Evolutionary conservation across 1,139 yeast genomes (phyloP).

Genomic region (Kazachstania sp.): DNA sequence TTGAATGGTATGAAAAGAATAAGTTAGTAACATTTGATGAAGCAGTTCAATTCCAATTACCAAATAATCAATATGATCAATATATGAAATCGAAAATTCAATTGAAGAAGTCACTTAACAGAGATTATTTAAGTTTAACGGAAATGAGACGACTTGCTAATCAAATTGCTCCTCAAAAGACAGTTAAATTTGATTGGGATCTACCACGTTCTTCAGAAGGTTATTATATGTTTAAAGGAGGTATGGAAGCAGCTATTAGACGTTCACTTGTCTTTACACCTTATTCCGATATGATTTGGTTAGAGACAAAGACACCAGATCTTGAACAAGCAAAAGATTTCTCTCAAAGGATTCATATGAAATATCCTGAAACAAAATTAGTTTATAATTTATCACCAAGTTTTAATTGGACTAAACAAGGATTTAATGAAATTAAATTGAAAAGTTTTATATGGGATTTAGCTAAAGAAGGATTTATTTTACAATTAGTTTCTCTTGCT

Average conservation of each 20-base stretch:
- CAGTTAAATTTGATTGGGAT: slow-evolving; percentile 46
- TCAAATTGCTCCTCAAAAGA: slow-evolving; percentile 28
- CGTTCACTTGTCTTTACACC: slow-evolving; percentile 48
- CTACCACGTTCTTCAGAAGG: slow-evolving; percentile 53
- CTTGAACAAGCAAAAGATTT: slow-evolving; percentile 43
- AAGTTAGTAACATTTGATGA: slow-evolving; percentile 42
- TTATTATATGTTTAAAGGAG: slow-evolving; percentile 40
- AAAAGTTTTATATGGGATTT: slow-evolving; percentile 45
- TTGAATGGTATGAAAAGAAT: slow-evolving; percentile 39
- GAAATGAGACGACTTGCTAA: slow-evolving; percentile 29
- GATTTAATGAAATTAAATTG: slow-evolving; percentile 40
- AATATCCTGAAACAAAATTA: slow-evolving; percentile 45
- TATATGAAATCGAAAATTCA: slow-evolving; percentile 10
- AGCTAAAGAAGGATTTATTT: slow-evolving; percentile 46
- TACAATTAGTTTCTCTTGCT: slow-evolving; percentile 47
- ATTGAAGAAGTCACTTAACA: slow-evolving; percentile 4
- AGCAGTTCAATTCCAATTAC: slow-evolving; percentile 34
- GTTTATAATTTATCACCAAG: slow-evolving; percentile 53
- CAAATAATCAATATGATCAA: slow-evolving; percentile 9
- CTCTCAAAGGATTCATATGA: slow-evolving; percentile 39
- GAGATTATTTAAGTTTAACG: slow-evolving; percentile 17
- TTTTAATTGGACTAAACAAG: slow-evolving; percentile 51
- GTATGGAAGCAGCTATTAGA: slow-evolving; percentile 47
- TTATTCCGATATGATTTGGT: slow-evolving; percentile 50
- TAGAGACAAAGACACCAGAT: slow-evolving; percentile 51